Conservation (phyloP, 2,329 filamentous ascomycete genomes). For the Stachybotrys echinatus region DNA sequence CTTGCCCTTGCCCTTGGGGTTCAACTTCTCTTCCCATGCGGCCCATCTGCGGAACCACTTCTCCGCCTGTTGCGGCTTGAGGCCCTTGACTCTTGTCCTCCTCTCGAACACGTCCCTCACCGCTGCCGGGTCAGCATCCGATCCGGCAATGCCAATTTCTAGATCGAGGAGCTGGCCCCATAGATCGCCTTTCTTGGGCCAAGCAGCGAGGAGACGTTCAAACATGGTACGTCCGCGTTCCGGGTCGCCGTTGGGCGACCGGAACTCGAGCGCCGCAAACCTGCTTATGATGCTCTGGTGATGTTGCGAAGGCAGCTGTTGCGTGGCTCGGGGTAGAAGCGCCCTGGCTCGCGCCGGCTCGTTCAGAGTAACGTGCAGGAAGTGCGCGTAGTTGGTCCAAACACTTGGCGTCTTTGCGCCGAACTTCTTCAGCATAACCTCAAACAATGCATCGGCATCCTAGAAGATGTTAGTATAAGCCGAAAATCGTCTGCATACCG, state of each 20-base stretch:
- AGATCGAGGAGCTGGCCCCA: constrained; percentile 92
- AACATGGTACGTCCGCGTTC: constrained; percentile 95
- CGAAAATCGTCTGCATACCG: not conserved
- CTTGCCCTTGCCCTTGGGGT: constrained; percentile 60
- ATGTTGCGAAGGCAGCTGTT: constrained; percentile 67
- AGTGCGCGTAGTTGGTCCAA: constrained; percentile 93
- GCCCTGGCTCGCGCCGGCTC: constrained; percentile 70
- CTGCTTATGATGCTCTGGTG: constrained; percentile 70
- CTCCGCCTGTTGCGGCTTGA: constrained; percentile 79
- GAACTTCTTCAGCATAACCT: constrained; percentile 81
- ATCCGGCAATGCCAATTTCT: constrained; percentile 59
- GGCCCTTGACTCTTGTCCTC: constrained; percentile 59
- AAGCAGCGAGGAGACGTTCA: constrained; percentile 77
- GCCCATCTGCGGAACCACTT: constrained; percentile 91
- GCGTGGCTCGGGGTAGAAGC: constrained; percentile 76
- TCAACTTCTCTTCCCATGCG: constrained; percentile 75
- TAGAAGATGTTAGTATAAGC: constrained; percentile 34
- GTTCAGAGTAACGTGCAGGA: constrained; percentile 71
- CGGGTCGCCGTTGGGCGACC: constrained; percentile 71
- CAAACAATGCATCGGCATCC: constrained; percentile 87
- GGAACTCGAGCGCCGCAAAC: constrained; percentile 90
- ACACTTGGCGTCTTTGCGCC: constrained; percentile 73
- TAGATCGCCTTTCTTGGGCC: constrained; percentile 83
- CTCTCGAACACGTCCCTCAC: constrained; percentile 79
- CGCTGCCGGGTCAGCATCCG: constrained; percentile 45